These are phyloP conservation scores for Acanthamoeba triangularis DNA, from an alignment of 208 protist species.

Conservation along the genomic window DNA sequence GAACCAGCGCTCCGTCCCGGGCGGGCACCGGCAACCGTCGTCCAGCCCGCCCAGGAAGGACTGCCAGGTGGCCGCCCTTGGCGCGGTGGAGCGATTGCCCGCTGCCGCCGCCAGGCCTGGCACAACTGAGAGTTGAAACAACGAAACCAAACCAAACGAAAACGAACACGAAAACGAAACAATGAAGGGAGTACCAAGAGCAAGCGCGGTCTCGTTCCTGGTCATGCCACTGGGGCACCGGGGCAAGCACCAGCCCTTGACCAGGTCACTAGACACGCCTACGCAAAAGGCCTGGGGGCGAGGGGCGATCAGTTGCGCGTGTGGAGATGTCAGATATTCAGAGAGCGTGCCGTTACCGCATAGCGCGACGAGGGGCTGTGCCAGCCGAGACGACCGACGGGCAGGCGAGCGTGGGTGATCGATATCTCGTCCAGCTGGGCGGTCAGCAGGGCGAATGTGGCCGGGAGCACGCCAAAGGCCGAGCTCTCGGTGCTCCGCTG, in stretches of 20 bases:
- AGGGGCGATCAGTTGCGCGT: neutral
- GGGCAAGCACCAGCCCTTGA: slow-evolving; percentile 20
- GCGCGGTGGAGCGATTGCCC: neutral
- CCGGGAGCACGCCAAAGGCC: neutral
- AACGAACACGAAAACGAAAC: neutral
- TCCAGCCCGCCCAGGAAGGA: slow-evolving; percentile 28
- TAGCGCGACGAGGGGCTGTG: neutral
- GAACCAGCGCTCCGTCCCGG: slow-evolving; percentile 22
- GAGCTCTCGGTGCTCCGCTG: neutral
- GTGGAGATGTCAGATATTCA: neutral
- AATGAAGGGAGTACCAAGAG: neutral
- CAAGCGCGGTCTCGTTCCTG: neutral
- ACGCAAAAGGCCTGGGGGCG: neutral
- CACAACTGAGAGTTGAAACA: neutral
- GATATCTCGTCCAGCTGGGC: slow-evolving; percentile 50
- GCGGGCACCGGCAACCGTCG: slow-evolving; percentile 37
- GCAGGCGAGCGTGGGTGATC: slow-evolving; percentile 15
- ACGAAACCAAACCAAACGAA: neutral
- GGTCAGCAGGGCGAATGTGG: neutral
- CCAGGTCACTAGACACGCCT: slow-evolving; percentile 2
- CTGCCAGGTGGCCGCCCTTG: neutral
- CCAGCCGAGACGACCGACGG: slow-evolving; percentile 23
- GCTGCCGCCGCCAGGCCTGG: neutral
- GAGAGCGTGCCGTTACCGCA: neutral
- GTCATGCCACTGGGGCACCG: slow-evolving; percentile 20